Evolutionary conservation across 441 rosid genomes (phyloP).

Genomic region (Adansonia grandidieri): DNA sequence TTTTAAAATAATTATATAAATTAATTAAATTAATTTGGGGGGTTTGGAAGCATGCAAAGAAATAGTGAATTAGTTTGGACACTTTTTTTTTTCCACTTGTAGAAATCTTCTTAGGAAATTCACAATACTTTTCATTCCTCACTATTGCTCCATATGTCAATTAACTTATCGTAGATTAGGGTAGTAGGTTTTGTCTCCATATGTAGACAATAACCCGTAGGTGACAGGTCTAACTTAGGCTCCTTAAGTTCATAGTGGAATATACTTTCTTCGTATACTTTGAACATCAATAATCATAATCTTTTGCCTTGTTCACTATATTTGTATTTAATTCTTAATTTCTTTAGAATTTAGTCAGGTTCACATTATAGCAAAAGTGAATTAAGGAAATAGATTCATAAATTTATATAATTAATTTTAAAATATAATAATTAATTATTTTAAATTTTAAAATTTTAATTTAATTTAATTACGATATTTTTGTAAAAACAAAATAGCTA

Average conservation of each 20-base stretch:
- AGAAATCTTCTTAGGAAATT: constrained; percentile 3
- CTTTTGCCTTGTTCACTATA: background rate
- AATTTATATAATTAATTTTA: too few relatives aligned
- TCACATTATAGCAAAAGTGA: background rate
- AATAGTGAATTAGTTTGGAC: background rate
- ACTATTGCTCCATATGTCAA: background rate
- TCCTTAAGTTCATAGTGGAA: background rate
- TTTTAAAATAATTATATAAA: too few relatives aligned
- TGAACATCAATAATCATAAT: background rate
- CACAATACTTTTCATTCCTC: background rate
- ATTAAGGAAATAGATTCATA: background rate
- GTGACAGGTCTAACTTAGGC: background rate
- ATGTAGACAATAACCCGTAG: background rate
- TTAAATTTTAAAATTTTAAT: too few relatives aligned
- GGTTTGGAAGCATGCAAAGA: background rate
- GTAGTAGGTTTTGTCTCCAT: constrained; percentile 7
- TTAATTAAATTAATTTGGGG: too few relatives aligned
- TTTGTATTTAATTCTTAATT: too few relatives aligned
- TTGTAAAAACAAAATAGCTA: too few relatives aligned
- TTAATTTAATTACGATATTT: too few relatives aligned
- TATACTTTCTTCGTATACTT: background rate
- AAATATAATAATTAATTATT: too few relatives aligned
- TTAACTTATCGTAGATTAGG: background rate
- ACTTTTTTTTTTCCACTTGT: background rate
- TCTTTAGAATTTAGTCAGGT: background rate